Conservation (phyloP, 257 asterid genomes). For the Solanum neorickii region DNA sequence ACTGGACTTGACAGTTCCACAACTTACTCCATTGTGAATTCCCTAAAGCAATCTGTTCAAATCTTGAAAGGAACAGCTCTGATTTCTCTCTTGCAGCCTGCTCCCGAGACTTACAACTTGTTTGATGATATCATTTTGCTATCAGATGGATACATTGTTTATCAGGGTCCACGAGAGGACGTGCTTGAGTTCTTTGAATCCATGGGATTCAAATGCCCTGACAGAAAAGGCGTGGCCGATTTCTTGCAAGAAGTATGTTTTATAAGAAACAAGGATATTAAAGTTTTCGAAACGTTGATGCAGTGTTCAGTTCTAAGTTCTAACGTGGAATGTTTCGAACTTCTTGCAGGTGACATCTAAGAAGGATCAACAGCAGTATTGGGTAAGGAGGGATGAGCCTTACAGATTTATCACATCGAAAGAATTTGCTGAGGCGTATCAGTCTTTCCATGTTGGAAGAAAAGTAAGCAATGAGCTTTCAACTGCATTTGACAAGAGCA, state of each 20-base stretch:
- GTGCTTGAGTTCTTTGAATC: slow-evolving; percentile 24
- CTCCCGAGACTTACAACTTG: slow-evolving; percentile 30
- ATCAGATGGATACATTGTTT: slow-evolving; percentile 22
- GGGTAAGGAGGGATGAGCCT: slow-evolving; percentile 27
- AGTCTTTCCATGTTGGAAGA: slow-evolving; percentile 23
- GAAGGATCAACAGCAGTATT: slow-evolving; percentile 44
- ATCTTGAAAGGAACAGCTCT: slow-evolving; percentile 28
- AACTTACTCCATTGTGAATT: slow-evolving; percentile 28
- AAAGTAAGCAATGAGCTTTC: slow-evolving; percentile 33
- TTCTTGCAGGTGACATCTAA: slow-evolving; percentile 34
- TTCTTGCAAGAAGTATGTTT: slow-evolving; percentile 30
- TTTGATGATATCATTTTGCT: slow-evolving; percentile 27
- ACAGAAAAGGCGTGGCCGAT: slow-evolving; percentile 32
- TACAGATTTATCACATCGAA: slow-evolving; percentile 24
- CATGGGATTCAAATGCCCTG: slow-evolving; percentile 33
- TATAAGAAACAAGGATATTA: background rate
- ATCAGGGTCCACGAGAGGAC: slow-evolving; percentile 26
- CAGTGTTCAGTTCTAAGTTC: background rate
- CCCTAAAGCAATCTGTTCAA: slow-evolving; percentile 18
- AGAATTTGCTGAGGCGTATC: slow-evolving; percentile 47
- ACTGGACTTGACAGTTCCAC: slow-evolving; percentile 40
- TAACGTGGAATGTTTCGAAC: background rate
- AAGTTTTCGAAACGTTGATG: background rate
- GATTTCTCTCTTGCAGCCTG: slow-evolving; percentile 33
- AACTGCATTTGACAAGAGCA: slow-evolving; percentile 42